Conservation (phyloP, 2,329 filamentous ascomycete species). For the Monosporascus sp. region DNA sequence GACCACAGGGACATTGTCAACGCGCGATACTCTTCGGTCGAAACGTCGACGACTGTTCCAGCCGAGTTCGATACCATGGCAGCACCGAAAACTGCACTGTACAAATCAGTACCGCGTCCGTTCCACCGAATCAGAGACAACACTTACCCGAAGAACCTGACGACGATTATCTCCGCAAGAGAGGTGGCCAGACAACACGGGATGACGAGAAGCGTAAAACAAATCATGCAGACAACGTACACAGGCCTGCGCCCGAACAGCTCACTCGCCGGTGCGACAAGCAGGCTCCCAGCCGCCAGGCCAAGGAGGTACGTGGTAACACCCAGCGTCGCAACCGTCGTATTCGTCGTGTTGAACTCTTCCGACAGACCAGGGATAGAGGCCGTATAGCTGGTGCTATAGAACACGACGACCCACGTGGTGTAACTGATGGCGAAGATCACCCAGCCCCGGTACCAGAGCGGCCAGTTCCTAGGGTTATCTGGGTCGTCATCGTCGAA, state of each 20-base stretch:
- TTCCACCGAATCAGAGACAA: background rate
- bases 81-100: conserved; percentile 61
- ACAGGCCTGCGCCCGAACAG: conserved; percentile 65
- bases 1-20: conserved; percentile 80
- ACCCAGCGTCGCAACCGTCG: conserved; percentile 65
- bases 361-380: conserved; percentile 63
- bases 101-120: conserved; percentile 24
- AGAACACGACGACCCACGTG: conserved; percentile 55
- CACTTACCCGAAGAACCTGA: conserved; percentile 65
- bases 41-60: conserved; percentile 77
- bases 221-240: conserved; percentile 58
- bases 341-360: conserved; percentile 55
- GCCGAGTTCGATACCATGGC: conserved; percentile 81
- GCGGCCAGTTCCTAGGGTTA: conserved; percentile 65
- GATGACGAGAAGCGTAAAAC: conserved; percentile 65
- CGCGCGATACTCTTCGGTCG: conserved; percentile 73
- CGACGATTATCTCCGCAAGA: conserved; percentile 61
- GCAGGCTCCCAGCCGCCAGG: conserved; percentile 63
- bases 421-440: conserved; percentile 41
- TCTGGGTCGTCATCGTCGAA: conserved; percentile 59
- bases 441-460: conserved; percentile 40
- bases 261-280: conserved; percentile 70
- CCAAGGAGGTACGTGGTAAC: conserved; percentile 76
- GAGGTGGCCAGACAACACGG: conserved; percentile 67
- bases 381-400: conserved; percentile 74